Base-by-base conservation (phyloP, 116 monocot genomes). In the Iris pallida region DNA sequence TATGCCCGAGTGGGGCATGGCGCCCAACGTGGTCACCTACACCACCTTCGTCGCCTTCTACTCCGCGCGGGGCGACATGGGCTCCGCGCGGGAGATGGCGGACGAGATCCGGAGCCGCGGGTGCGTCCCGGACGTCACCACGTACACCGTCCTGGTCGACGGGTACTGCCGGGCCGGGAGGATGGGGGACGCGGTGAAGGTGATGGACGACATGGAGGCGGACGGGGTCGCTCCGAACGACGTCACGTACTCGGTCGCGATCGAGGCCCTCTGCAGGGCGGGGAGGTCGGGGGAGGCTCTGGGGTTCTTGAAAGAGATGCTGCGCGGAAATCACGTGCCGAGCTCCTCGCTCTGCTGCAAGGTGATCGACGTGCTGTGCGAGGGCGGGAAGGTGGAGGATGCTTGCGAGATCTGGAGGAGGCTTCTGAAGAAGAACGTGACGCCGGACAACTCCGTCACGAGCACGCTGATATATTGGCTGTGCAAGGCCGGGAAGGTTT, bases 391-490 rank as follows among this genome's bases (percentile, higher is more conserved):
- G 57, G 85, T 80, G 20, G 85, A 76, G 58, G 81, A 83, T 44
- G 94, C 94, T 11, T 88, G 81, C 20, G 66, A 68, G 46, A 66
- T 83, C 15, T 90, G 94, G 90, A 81, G 45, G 69, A 82, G 77
- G 73, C 80, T 90, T 18, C 18, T 87, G 63, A 77, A 83, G 73
- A 83, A 75, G 69, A 88, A 81, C 62, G 85, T 83, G 16, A 83
- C 78, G 10, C 87, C 87, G 8, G 90, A 94, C 45, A 87, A 82
- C 59, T 76, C 82, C 5, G 77, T 90, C 55, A 75, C 87, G 0
- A 85, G 88, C 75, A 81, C 90, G 4, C 71, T 94, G 6, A 81
- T 94, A 12, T 79, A 94, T 59, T 94, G 90, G 90, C 65, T 94
- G 14, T 94, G 90, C 60, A 90, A 81, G 74, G 66, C 76, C 40